A percentile compares a stretch with the other conserved stretches of the same genome.
Conservation (phyloP, 139 green algal species). For the Auxenochlorella pyrenoidosa region DNA sequence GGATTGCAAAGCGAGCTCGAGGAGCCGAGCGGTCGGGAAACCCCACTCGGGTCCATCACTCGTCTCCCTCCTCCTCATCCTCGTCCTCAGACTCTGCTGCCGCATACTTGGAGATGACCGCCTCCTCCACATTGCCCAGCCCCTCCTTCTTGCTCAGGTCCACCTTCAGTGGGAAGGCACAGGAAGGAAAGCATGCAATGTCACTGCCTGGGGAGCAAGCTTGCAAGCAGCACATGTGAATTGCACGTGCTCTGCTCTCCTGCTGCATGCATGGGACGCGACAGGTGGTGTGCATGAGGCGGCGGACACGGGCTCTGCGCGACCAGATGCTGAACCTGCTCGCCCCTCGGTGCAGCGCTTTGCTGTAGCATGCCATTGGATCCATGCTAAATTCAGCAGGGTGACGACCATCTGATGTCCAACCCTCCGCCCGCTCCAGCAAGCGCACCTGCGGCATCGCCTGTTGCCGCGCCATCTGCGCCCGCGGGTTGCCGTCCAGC, state of each 20-base stretch:
- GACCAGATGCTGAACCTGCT: neutral
- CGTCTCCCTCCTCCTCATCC: neutral
- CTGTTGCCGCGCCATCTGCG: constrained; percentile 16
- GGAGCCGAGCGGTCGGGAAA: neutral
- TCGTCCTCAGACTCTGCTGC: constrained; percentile 24
- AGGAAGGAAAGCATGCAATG: neutral
- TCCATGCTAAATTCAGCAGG: too few relatives aligned
- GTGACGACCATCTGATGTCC: too few relatives aligned
- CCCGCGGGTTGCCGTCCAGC: constrained; percentile 40
- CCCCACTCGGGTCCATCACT: neutral
- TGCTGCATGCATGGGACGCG: too few relatives aligned
- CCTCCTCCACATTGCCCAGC: constrained; percentile 48
- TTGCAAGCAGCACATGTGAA: neutral
- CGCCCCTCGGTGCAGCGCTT: neutral
- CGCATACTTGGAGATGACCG: constrained; percentile 47
- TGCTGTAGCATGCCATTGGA: neutral
- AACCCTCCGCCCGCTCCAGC: neutral
- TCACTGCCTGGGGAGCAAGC: neutral
- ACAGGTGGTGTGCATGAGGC: too few relatives aligned
- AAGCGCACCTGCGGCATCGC: neutral
- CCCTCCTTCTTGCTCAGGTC: constrained; percentile 42
- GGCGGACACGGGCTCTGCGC: neutral
- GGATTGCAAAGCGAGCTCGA: too few relatives aligned
- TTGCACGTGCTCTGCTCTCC: neutral
- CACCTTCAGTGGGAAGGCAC: neutral